Evolutionary conservation across 495 filamentous ascomycete genomes (phyloP), one percentile per base, ranked within the genome.

Genomic region (Copromyces sp.): DNA sequence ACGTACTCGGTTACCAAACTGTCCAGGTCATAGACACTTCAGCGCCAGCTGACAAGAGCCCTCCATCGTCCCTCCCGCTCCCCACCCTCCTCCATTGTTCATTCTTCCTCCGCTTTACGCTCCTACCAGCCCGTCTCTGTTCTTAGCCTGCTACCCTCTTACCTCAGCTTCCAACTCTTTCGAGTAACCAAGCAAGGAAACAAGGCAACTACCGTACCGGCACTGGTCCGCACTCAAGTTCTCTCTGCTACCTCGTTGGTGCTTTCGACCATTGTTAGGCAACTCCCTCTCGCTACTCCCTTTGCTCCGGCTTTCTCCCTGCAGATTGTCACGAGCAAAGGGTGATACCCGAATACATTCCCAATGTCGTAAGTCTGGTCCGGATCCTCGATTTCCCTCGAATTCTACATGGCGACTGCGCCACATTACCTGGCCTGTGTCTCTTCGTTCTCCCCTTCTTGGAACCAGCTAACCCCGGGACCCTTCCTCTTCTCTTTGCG

Each of bases 361-460:
- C 80, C 82, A 84, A 87, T 85, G 85, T 81, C 84, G 84, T 87
- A 82, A 83, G 85, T 78, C 65, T 42, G 53, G 53, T 65, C 53
- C 53, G 53, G 53, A 65, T 65, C 53, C 29, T 65, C 45, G 44
- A 47, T 47, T 47, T 47, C 24, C 41, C 41, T 44, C 45, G 47
- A 59, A 59, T 59, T 40, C 68, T 59, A 44, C 40, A 39, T 32
- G 65, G 68, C 59, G 53, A 44, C 45, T 41, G 70, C 42, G 73
- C 73, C 69, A 69, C 71, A 73, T 65, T 32, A 41, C 53, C 71
- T 42, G 39, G 35, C 68, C 59, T 74, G 61, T 69, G 38, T 35
- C 29, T 68, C 16, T 20, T 37, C 72, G 24, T 44, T 70, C 39
- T n/a, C n/a, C 45, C 45, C 72, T 68, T 47, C 71, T 71, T 61